Conservation (phyloP, 208 protist genomes). For the Leishmania amazonensis region DNA sequence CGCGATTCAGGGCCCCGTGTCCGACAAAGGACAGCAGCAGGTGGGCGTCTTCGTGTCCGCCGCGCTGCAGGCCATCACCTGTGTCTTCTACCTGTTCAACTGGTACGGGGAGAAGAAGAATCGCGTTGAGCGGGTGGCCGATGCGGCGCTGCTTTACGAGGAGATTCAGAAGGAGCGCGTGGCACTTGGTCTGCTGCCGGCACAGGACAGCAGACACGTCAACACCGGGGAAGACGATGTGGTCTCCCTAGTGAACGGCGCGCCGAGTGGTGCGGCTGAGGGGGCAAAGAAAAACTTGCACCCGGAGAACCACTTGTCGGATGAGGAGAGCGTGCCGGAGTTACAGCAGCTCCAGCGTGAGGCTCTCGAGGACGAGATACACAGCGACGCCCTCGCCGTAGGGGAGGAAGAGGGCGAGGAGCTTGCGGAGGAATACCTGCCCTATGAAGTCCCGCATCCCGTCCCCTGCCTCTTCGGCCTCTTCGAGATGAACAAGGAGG, state of each 20-base stretch:
- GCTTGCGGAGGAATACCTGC: slow-evolving; percentile 4
- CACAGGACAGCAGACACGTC: too few species aligned
- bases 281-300: slow-evolving; percentile 2
- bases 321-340: slow-evolving; percentile 13
- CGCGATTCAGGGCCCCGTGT: slow-evolving; percentile 46
- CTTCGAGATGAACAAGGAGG: slow-evolving; percentile 66
- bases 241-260: background rate
- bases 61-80: slow-evolving; percentile 49
- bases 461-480: slow-evolving; percentile 39
- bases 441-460: slow-evolving; percentile 12
- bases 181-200: slow-evolving; percentile 18
- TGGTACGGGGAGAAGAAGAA: slow-evolving; percentile 67
- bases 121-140: slow-evolving; percentile 46
- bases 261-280: background rate
- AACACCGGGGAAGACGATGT: background rate
- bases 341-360: slow-evolving; percentile 3
- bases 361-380: background rate
- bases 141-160: slow-evolving; percentile 34
- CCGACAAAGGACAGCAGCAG: slow-evolving; percentile 40
- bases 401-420: background rate
- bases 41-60: slow-evolving; percentile 57
- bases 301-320: background rate
- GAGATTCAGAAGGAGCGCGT: slow-evolving; percentile 36
- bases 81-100: slow-evolving; percentile 60
- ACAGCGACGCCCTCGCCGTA: background rate